phyloP scores from a whole-genome alignment of 2,329 filamentous ascomycete genomes.

The Orbilia oligospora region DNA sequence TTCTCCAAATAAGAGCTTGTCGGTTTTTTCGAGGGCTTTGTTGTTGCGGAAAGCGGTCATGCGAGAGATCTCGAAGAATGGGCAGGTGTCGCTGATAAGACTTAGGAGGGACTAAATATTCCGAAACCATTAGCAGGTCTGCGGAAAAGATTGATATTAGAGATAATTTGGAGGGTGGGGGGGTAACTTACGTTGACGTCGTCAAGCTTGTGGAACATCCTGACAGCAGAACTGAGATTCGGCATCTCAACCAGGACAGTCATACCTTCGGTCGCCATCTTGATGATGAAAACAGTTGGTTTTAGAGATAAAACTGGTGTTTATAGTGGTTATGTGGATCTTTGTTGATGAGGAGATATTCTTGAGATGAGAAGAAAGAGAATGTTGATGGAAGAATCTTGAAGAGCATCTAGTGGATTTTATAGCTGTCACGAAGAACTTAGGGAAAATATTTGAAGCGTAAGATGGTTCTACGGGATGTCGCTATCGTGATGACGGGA shows the following conservation, averaged over 20 bases:
- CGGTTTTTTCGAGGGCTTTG: background rate
- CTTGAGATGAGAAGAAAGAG: background rate
- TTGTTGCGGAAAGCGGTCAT: slow-evolving; percentile 10
- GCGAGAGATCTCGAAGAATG: slow-evolving; percentile 5
- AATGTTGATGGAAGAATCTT: background rate
- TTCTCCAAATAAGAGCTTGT: slow-evolving; percentile 26
- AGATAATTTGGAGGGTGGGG: background rate
- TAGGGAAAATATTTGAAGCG: too few relatives aligned
- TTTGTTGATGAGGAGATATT: background rate
- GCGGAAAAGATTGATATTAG: background rate
- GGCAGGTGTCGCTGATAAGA: background rate
- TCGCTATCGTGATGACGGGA: too few relatives aligned
- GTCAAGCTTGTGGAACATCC: slow-evolving; percentile 2
- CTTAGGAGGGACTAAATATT: slow-evolving; percentile 4
- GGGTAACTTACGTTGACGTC: slow-evolving; percentile 9
- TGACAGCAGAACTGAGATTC: background rate
- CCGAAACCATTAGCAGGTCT: background rate
- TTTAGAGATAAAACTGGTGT: background rate
- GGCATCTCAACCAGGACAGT: slow-evolving; percentile 14
- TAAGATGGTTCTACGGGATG: too few relatives aligned
- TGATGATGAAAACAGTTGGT: background rate
- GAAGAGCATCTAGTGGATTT: too few relatives aligned
- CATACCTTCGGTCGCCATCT: background rate
- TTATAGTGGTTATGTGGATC: background rate
- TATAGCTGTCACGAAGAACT: too few relatives aligned